phyloP scores from a whole-genome alignment of 2,329 filamentous ascomycete genomes.

The Ophiostoma sp. region DNA sequence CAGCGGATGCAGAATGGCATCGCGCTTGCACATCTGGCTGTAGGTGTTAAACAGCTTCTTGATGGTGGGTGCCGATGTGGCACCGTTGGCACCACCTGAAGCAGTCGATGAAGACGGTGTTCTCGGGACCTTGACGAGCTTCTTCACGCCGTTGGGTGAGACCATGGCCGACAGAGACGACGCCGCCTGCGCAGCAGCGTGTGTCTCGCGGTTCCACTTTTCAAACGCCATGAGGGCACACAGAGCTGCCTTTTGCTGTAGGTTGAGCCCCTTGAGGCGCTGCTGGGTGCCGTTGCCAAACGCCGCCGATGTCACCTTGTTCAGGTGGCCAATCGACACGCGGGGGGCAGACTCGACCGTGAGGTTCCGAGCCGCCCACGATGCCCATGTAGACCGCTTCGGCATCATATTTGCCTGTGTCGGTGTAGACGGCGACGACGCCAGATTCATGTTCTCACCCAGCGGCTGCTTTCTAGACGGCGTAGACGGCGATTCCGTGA shows the following conservation, averaged over 20 bases:
- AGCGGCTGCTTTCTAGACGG: constrained; percentile 61
- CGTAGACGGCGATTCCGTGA: constrained; percentile 6
- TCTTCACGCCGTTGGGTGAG: constrained; percentile 21
- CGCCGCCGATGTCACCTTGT: constrained; percentile 80
- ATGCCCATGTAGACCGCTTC: constrained; percentile 31
- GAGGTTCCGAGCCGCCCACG: constrained; percentile 56
- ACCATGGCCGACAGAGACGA: constrained; percentile 16
- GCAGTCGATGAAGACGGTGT: constrained; percentile 50
- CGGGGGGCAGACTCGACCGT: constrained; percentile 78
- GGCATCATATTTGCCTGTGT: constrained; percentile 36
- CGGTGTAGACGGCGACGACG: constrained; percentile 39
- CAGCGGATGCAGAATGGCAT: constrained; percentile 84
- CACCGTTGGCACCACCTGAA: not conserved
- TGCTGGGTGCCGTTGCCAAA: constrained; percentile 87
- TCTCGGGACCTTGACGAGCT: constrained; percentile 23
- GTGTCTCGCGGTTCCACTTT: constrained; percentile 58
- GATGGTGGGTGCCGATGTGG: constrained; percentile 63
- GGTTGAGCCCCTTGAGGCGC: constrained; percentile 77
- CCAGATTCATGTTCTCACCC: constrained; percentile 73
- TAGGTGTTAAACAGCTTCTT: constrained; percentile 83
- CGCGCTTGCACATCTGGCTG: constrained; percentile 71
- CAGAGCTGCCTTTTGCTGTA: constrained; percentile 93
- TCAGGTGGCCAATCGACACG: constrained; percentile 84
- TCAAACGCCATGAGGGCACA: constrained; percentile 87
- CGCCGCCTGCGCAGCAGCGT: constrained; percentile 30